A percentile compares a stretch with the other conserved stretches of the same genome.
These are phyloP conservation scores for Ilyonectria mors-panacis DNA, from an alignment of 2,329 filamentous ascomycete species.

Conservation along the genomic window DNA sequence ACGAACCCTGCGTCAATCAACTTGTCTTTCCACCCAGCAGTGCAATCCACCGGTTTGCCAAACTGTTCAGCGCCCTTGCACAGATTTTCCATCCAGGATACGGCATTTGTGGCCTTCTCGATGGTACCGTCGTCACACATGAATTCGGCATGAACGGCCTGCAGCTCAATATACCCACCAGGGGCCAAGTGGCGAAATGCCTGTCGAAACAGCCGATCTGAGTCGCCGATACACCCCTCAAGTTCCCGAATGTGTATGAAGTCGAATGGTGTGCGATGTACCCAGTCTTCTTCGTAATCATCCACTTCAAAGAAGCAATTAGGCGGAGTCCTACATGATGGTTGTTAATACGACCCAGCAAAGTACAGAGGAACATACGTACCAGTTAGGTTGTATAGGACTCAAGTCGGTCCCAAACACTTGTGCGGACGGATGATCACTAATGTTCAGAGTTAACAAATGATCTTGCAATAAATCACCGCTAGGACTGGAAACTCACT, in stretches of 20 bases:
- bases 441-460: not conserved
- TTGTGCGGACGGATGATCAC: constrained; percentile 23
- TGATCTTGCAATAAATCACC: not conserved
- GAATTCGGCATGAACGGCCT: not conserved
- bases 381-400: constrained; percentile 29
- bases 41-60: constrained; percentile 17
- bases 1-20: constrained; percentile 19
- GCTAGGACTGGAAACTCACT: constrained; percentile 1
- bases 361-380: not conserved
- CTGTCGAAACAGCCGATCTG: not conserved
- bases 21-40: constrained; percentile 5
- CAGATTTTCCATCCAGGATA: constrained; percentile 1
- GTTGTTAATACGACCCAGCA: not conserved
- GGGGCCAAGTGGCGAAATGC: not conserved
- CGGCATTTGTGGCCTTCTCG: constrained; percentile 5
- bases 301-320: constrained; percentile 15
- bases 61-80: not conserved
- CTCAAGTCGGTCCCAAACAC: constrained; percentile 28
- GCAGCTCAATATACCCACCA: not conserved
- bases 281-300: constrained; percentile 3
- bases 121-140: constrained; percentile 13
- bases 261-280: constrained; percentile 15
- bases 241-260: constrained; percentile 11
- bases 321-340: constrained; percentile 16
- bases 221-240: constrained; percentile 8